Conservation (phyloP, 148 eudicot species). For the Spergularia marina region DNA sequence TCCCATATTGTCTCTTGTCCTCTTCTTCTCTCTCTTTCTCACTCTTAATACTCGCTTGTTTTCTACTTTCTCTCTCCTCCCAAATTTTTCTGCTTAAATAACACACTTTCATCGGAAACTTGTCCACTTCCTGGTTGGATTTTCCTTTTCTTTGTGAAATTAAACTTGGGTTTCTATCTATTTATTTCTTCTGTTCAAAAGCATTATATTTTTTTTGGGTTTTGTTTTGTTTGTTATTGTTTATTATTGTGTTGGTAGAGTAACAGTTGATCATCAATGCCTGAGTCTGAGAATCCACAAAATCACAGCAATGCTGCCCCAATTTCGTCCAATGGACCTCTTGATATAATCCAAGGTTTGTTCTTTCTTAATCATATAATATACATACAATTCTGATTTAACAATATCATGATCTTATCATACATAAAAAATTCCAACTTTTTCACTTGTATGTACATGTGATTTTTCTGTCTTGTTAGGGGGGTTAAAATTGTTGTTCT, state of each 20-base stretch:
- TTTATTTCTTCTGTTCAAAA: background rate
- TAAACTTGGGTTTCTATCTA: background rate
- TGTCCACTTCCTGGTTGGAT: slow-evolving; percentile 22
- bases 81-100: background rate
- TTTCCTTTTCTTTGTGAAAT: background rate
- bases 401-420: too few relatives aligned
- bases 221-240: background rate
- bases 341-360: slow-evolving; percentile 46
- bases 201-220: background rate
- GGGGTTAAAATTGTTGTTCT: too few relatives aligned
- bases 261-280: slow-evolving; percentile 36
- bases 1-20: background rate
- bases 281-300: slow-evolving; percentile 62
- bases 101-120: slow-evolving; percentile 31
- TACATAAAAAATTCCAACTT: too few relatives aligned
- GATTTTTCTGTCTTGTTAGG: too few relatives aligned
- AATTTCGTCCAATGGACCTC: slow-evolving; percentile 29
- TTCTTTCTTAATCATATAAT: background rate
- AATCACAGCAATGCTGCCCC: slow-evolving; percentile 44
- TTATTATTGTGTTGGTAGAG: slow-evolving; percentile 3
- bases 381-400: too few relatives aligned
- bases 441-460: too few relatives aligned
- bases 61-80: slow-evolving; percentile 12
- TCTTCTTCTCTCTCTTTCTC: background rate
- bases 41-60: background rate